Conservation (phyloP, 768 basidiomycete species). For the Mrakia frigida region DNA sequence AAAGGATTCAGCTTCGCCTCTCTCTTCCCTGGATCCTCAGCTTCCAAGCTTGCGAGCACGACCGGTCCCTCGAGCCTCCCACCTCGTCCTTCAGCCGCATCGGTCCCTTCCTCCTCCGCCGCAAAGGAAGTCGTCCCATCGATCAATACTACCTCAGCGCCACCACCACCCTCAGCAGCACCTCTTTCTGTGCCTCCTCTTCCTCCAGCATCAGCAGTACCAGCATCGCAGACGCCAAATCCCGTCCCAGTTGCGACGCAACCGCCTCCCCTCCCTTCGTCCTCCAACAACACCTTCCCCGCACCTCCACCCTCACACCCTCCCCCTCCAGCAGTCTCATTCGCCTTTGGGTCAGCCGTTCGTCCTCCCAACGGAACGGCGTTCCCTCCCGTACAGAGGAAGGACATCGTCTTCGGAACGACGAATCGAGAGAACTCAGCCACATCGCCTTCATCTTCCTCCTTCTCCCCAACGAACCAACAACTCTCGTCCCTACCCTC, state of each 20-base stretch:
- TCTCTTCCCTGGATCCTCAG: not conserved
- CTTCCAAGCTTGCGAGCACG: constrained; percentile 1
- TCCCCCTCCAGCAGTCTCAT: not conserved
- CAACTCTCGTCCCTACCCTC: not conserved
- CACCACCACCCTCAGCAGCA: not conserved
- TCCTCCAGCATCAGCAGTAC: not conserved
- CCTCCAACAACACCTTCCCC: not conserved
- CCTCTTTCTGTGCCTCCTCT: too few species aligned
- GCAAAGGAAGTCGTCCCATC: not conserved
- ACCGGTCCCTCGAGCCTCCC: not conserved
- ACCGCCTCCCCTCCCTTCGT: not conserved
- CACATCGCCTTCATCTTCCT: not conserved
- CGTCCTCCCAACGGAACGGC: not conserved
- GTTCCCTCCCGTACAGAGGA: not conserved
- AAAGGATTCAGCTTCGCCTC: not conserved
- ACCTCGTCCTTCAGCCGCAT: not conserved
- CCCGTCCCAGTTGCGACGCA: not conserved
- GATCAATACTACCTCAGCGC: not conserved
- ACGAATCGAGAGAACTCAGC: not conserved
- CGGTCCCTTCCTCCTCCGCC: not conserved
- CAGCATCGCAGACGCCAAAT: not conserved
- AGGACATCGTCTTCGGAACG: constrained; percentile 13
- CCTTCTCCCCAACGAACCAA: not conserved
- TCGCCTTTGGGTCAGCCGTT: not conserved
- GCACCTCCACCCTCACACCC: not conserved